phyloP scores from a whole-genome alignment of 2,329 filamentous ascomycete genomes.

The Neurospora crassa region DNA sequence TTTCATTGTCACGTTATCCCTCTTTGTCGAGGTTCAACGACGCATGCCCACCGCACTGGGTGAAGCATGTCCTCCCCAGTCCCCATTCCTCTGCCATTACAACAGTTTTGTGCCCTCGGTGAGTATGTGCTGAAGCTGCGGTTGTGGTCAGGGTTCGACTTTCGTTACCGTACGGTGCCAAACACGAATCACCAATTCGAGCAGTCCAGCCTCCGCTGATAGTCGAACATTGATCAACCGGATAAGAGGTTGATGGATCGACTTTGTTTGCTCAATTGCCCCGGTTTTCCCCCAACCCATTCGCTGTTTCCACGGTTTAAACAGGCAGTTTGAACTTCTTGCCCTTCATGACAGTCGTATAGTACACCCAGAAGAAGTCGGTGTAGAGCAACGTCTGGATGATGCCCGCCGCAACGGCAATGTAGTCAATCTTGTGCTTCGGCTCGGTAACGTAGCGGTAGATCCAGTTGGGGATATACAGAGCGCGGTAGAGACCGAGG shows the following conservation, averaged over 20 bases:
- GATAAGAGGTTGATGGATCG: not conserved
- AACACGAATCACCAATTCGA: not conserved
- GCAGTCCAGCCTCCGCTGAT: not conserved
- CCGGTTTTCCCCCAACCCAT: not conserved
- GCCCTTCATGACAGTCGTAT: constrained; percentile 86
- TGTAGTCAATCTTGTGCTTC: constrained; percentile 67
- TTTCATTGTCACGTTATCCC: not conserved
- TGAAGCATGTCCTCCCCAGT: not conserved
- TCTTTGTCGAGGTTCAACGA: not conserved
- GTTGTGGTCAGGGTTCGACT: not conserved
- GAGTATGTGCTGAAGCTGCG: not conserved
- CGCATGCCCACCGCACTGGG: not conserved
- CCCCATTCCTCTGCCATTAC: not conserved
- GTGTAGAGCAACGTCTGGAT: constrained; percentile 94
- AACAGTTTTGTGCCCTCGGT: not conserved
- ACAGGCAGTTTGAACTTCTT: constrained; percentile 83
- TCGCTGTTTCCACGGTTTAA: constrained; percentile 31
- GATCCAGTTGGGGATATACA: constrained; percentile 99
- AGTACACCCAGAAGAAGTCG: constrained; percentile 99
- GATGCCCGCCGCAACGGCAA: constrained; percentile 80
- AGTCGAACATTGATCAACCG: not conserved
- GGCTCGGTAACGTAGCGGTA: constrained; percentile 75
- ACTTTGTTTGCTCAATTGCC: not conserved
- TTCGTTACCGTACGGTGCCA: not conserved
- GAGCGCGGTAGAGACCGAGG: constrained; percentile 77